Percentiles rank a stretch among this genome's conserved stretches.
These are phyloP conservation scores for Blastobotrys buckinghamii DNA, from an alignment of 1,139 yeast genomes.

Conservation along the genomic window DNA sequence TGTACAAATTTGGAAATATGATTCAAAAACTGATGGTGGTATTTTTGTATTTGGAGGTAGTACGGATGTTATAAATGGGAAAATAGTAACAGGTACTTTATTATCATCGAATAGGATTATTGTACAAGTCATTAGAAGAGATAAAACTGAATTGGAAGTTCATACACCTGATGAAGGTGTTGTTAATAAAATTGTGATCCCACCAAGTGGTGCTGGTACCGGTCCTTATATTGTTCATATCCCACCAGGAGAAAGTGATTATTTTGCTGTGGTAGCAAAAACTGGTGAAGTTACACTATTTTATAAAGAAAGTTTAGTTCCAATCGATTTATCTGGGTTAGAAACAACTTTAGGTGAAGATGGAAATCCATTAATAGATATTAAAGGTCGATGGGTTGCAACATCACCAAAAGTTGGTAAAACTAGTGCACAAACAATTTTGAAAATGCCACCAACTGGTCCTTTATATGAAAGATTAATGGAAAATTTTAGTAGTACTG, in stretches of 20 bases:
- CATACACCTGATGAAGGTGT: constrained; percentile 15
- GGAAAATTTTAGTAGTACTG: constrained; percentile 26
- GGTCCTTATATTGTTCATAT: constrained; percentile 21
- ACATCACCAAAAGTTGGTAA: constrained; percentile 16
- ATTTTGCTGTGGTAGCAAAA: constrained; percentile 18
- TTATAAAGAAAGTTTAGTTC: constrained; percentile 15
- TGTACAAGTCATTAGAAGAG: constrained; percentile 19
- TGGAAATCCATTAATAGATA: constrained; percentile 24
- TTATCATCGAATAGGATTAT: constrained; percentile 13
- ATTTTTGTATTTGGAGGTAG: constrained; percentile 21
- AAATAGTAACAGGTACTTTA: constrained; percentile 16
- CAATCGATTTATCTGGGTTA: constrained; percentile 22
- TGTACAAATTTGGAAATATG: constrained; percentile 24
- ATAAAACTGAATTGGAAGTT: constrained; percentile 18
- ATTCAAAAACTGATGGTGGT: constrained; percentile 15
- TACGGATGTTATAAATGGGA: constrained; percentile 21
- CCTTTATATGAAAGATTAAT: constrained; percentile 27
- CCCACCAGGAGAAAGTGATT: constrained; percentile 11
- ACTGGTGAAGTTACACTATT: constrained; percentile 23
- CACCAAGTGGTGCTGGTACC: constrained; percentile 24
- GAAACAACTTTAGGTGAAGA: constrained; percentile 19
- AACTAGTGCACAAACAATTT: constrained; percentile 20
- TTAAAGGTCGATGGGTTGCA: constrained; percentile 28
- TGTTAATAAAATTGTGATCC: constrained; percentile 21
- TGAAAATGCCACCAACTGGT: constrained; percentile 28